Percentiles rank a stretch among this genome's conserved stretches.
These are phyloP conservation scores for Pseudopithomyces maydicus DNA, from an alignment of 2,329 filamentous ascomycete species.

Conservation along the genomic window DNA sequence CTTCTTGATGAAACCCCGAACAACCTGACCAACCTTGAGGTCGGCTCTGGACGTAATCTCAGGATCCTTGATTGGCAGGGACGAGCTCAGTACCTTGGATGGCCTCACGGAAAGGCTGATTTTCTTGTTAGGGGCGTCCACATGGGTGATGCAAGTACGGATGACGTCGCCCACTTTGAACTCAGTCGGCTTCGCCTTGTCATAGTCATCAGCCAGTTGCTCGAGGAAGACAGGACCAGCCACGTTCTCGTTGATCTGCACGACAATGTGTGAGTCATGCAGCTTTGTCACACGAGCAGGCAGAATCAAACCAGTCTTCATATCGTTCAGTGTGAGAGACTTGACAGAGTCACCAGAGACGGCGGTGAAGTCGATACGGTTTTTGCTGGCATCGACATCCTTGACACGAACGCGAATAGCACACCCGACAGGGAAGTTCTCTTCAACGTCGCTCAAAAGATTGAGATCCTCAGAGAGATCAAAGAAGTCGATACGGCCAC, in stretches of 20 bases:
- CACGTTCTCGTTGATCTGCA: conserved; percentile 81
- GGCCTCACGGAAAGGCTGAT: conserved; percentile 81
- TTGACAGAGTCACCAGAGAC: conserved; percentile 63
- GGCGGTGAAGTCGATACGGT: conserved; percentile 82
- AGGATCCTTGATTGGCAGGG: conserved; percentile 76
- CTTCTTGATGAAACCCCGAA: conserved; percentile 91
- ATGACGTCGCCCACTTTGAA: conserved; percentile 86
- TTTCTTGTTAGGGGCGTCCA: conserved; percentile 85
- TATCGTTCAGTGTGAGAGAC: conserved; percentile 69
- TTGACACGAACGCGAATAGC: conserved; percentile 82
- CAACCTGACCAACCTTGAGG: conserved; percentile 74
- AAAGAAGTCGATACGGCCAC: conserved; percentile 79
- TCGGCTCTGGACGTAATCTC: conserved; percentile 76
- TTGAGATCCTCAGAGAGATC: conserved; percentile 89
- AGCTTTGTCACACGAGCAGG: conserved; percentile 84
- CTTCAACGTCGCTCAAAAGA: conserved; percentile 73
- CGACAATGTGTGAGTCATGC: conserved; percentile 79
- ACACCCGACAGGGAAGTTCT: conserved; percentile 88
- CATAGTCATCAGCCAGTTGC: conserved; percentile 86
- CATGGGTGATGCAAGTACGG: conserved; percentile 79
- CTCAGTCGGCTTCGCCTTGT: conserved; percentile 73
- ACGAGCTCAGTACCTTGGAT: conserved; percentile 87
- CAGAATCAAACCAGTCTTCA: conserved; percentile 80
- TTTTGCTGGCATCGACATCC: conserved; percentile 71
- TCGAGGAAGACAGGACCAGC: conserved; percentile 81